Percentiles rank a stretch among this genome's conserved stretches.
These are phyloP conservation scores for Trichoderma semiorbis DNA, from an alignment of 2,329 filamentous ascomycete genomes.

Conservation along the genomic window DNA sequence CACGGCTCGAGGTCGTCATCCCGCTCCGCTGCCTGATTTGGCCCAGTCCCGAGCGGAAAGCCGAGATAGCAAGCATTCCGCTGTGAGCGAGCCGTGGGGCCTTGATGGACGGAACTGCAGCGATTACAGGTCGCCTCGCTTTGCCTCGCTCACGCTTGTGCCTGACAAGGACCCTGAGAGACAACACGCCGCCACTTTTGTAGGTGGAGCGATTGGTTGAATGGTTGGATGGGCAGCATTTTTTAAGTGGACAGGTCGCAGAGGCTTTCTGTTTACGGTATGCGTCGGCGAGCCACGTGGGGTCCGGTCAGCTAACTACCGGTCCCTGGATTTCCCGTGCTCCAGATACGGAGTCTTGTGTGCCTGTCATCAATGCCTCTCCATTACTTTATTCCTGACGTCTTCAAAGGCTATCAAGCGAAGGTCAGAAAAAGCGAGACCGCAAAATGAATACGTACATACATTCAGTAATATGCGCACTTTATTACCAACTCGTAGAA, in stretches of 20 bases:
- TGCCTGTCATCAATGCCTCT: not conserved
- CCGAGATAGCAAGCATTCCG: not conserved
- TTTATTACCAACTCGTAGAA: no score
- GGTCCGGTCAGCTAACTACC: not conserved
- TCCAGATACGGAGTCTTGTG: not conserved
- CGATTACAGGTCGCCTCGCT: not conserved
- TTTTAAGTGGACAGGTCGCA: not conserved
- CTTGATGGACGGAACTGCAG: not conserved
- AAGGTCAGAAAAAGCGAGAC: no score
- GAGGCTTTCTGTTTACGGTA: slow-evolving; percentile 8
- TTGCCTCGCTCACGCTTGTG: not conserved
- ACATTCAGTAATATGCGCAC: no score
- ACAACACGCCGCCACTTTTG: not conserved
- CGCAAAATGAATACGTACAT: no score
- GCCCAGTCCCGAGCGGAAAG: not conserved
- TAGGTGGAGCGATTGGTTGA: not conserved
- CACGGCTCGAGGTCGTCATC: not conserved
- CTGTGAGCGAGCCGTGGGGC: not conserved
- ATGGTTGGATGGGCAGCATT: not conserved
- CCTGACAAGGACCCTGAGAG: not conserved
- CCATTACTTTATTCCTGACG: not conserved
- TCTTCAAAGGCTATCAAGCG: not conserved
- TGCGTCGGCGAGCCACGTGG: slow-evolving; percentile 17
- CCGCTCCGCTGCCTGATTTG: not conserved
- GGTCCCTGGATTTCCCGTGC: slow-evolving; percentile 9